These are phyloP conservation scores for Euphrasia arctica DNA, from an alignment of 305 asterid species.

Conservation along the genomic window DNA sequence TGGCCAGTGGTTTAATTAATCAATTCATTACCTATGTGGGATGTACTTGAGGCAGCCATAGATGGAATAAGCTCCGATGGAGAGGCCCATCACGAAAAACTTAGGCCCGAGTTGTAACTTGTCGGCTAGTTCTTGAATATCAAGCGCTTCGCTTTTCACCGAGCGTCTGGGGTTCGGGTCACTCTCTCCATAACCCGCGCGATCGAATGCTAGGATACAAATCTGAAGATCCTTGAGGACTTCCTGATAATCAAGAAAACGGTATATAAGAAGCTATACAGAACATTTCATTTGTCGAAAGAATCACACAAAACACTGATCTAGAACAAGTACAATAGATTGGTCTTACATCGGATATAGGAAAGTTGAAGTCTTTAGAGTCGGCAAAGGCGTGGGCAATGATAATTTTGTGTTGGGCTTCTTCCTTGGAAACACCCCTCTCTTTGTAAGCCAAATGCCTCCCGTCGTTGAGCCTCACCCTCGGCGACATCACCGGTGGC, in stretches of 20 bases:
- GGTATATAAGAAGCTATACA: too few relatives aligned
- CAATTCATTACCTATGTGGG: slow-evolving; percentile 46
- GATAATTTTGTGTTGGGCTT: slow-evolving; percentile 49
- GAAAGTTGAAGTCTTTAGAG: slow-evolving; percentile 45
- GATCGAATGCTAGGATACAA: slow-evolving; percentile 45
- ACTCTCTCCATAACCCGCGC: slow-evolving; percentile 71
- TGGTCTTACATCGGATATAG: slow-evolving; percentile 42
- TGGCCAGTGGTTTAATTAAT: too few relatives aligned
- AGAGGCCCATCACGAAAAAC: slow-evolving; percentile 47
- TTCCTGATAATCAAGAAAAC: slow-evolving; percentile 34
- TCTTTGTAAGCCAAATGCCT: slow-evolving; percentile 60
- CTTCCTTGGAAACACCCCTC: slow-evolving; percentile 41
- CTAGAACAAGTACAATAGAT: neutral
- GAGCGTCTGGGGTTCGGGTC: slow-evolving; percentile 54
- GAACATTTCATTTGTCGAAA: neutral
- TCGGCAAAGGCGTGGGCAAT: slow-evolving; percentile 47
- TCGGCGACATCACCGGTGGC: slow-evolving; percentile 47
- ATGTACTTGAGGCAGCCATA: slow-evolving; percentile 54
- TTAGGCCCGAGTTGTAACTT: slow-evolving; percentile 49
- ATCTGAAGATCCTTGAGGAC: slow-evolving; percentile 37
- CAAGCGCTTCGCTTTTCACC: slow-evolving; percentile 55
- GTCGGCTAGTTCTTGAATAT: slow-evolving; percentile 63
- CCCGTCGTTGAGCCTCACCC: slow-evolving; percentile 51
- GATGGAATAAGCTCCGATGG: slow-evolving; percentile 49
- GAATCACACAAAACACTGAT: too few relatives aligned